Conservation (phyloP, 176 grass and related monocot genomes). For the Rhynchospora pubera region DNA sequence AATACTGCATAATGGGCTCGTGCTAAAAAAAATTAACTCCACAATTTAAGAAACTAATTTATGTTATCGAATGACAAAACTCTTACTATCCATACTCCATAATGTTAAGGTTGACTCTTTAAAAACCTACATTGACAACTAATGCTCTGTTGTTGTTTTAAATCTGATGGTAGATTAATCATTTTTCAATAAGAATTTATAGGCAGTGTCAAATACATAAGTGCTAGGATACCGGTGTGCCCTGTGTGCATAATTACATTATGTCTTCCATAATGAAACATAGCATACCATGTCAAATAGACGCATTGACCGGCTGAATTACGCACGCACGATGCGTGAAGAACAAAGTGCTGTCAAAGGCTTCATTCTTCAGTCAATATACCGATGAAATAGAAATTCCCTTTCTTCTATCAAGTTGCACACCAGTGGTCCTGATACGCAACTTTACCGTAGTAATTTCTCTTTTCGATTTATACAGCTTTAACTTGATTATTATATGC, state of each 20-base stretch:
- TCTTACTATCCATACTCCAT: background rate
- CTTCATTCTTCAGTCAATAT: background rate
- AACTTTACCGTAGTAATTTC: background rate
- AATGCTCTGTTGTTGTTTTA: background rate
- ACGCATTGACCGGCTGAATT: background rate
- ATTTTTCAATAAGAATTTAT: background rate
- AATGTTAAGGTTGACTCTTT: too few species aligned
- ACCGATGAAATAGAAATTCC: background rate
- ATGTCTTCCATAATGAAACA: background rate
- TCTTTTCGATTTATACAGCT: background rate
- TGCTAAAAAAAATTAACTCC: background rate
- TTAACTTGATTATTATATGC: background rate
- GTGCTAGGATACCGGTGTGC: background rate
- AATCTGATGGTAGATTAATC: background rate
- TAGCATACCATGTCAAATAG: background rate
- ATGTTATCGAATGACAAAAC: background rate
- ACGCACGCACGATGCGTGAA: background rate
- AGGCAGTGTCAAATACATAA: background rate
- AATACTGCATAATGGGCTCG: background rate
- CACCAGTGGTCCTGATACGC: background rate
- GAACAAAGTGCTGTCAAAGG: background rate
- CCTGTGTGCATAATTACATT: too few species aligned
- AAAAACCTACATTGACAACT: background rate
- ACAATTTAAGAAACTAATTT: background rate
- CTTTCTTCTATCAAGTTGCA: background rate